Evolutionary conservation across 1,139 yeast species (phyloP).

Genomic region (Casaregolazyma suthepensis): DNA sequence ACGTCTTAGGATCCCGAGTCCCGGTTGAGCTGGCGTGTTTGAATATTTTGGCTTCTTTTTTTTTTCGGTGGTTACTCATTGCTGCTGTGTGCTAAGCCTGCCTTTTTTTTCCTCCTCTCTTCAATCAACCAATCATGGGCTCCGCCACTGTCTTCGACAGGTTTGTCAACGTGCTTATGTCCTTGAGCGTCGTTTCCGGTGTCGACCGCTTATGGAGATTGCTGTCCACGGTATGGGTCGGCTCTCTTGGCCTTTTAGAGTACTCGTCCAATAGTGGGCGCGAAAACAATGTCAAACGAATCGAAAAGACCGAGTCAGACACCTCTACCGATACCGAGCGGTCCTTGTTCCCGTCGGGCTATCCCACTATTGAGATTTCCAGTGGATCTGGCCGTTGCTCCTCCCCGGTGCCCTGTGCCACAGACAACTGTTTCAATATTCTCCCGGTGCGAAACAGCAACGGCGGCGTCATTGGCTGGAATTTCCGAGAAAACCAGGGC

Average conservation of each 20-base stretch:
- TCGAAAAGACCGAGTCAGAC: neutral
- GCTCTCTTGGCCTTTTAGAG: neutral
- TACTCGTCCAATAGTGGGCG: conserved; percentile 17
- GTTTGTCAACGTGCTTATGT: conserved; percentile 1
- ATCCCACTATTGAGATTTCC: neutral
- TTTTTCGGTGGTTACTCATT: neutral
- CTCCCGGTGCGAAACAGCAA: conserved; percentile 21
- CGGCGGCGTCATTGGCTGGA: conserved; percentile 27
- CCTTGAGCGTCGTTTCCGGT: conserved; percentile 3
- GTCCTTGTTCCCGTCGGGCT: conserved; percentile 5
- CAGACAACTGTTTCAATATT: conserved; percentile 22
- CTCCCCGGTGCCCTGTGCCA: conserved; percentile 25
- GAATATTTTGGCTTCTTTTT: neutral
- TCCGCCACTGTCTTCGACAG: conserved; percentile 1
- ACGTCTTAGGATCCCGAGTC: neutral
- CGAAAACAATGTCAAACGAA: conserved; percentile 13
- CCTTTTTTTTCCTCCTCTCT: too few species aligned
- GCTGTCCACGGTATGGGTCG: neutral
- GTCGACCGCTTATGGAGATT: conserved; percentile 2
- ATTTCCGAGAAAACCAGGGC: conserved; percentile 13
- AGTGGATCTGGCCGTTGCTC: neutral
- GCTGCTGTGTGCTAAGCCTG: neutral
- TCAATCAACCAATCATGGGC: neutral
- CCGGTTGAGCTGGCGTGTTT: neutral
- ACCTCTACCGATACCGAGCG: neutral